phyloP scores from a whole-genome alignment of 2,329 filamentous ascomycete species.

The Colletotrichum truncatum region DNA sequence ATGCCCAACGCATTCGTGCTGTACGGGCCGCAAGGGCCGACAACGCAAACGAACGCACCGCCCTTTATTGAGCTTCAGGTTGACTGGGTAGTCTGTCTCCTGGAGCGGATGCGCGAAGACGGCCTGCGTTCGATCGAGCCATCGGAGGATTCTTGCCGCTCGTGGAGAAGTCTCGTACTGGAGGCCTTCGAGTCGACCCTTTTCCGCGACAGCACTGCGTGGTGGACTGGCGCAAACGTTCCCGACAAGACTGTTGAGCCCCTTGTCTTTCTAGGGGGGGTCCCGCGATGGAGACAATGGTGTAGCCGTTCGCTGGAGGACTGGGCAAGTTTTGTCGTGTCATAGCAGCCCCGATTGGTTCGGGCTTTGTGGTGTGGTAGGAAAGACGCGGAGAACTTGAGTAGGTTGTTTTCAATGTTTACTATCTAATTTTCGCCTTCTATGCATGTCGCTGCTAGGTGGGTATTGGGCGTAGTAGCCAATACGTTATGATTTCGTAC shows the following conservation, averaged over 20 bases:
- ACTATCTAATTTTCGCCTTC: too few species aligned
- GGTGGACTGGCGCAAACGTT: slow-evolving; percentile 30
- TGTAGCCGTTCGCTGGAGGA: too few species aligned
- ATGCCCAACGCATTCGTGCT: slow-evolving; percentile 34
- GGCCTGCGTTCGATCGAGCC: not conserved
- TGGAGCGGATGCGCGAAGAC: slow-evolving; percentile 27
- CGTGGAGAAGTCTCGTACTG: not conserved
- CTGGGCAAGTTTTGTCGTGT: too few species aligned
- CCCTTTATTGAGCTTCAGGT: slow-evolving; percentile 35
- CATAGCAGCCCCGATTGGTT: too few species aligned
- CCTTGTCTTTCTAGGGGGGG: slow-evolving; percentile 21
- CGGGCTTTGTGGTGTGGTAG: too few species aligned
- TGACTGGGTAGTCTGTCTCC: slow-evolving; percentile 29
- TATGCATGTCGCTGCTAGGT: too few species aligned
- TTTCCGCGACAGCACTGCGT: slow-evolving; percentile 14
- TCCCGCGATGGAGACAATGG: not conserved
- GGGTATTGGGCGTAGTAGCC: too few species aligned
- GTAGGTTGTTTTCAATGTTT: too few species aligned
- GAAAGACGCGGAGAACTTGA: too few species aligned
- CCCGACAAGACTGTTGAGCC: slow-evolving; percentile 27
- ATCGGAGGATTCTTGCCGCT: not conserved
- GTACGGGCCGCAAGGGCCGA: slow-evolving; percentile 35
- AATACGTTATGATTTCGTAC: too few species aligned
- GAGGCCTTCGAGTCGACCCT: slow-evolving; percentile 4
- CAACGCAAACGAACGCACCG: slow-evolving; percentile 32